Percentiles rank a stretch among this genome's conserved stretches.
Conservation (phyloP, 176 grass and related monocot genomes). For the Eleusine coracana region DNA sequence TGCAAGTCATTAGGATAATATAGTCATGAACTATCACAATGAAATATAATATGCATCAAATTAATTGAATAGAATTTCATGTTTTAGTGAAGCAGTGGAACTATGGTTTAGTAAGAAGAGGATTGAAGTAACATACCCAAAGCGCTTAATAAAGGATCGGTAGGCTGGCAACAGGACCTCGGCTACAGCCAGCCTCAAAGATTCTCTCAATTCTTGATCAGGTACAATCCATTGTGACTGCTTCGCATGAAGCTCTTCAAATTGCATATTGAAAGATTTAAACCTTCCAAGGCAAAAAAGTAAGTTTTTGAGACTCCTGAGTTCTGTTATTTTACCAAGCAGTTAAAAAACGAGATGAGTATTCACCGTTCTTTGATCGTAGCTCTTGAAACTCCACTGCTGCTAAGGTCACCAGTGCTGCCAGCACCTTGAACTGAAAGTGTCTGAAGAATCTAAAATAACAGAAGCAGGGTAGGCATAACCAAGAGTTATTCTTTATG, state of each 20-base stretch:
- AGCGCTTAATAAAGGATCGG: conserved; percentile 87
- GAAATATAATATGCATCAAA: neutral
- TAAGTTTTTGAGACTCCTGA: conserved; percentile 2
- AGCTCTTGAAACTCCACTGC: conserved; percentile 81
- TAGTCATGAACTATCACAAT: neutral
- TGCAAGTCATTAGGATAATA: conserved; percentile 32
- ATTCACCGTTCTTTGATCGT: conserved; percentile 76
- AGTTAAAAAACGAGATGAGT: conserved; percentile 2
- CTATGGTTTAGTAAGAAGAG: neutral
- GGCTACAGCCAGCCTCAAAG: conserved; percentile 83
- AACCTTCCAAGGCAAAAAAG: conserved; percentile 54
- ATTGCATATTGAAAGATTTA: conserved; percentile 88
- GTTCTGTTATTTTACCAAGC: neutral
- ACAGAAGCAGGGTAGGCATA: conserved; percentile 31
- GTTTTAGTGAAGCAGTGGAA: neutral
- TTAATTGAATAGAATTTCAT: neutral
- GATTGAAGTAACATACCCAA: conserved; percentile 59
- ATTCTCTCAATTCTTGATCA: conserved; percentile 89
- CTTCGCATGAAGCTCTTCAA: conserved; percentile 85
- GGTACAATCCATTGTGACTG: conserved; percentile 94
- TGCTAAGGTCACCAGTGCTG: conserved; percentile 64
- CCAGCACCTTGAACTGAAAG: conserved; percentile 80
- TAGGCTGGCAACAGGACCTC: conserved; percentile 94
- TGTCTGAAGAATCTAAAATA: conserved; percentile 84
- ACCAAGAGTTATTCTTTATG: conserved; percentile 8